Percentiles rank a stretch among this genome's conserved stretches.
phyloP scores from a whole-genome alignment of 2,329 filamentous ascomycete genomes.

The Biscogniauxia mediterranea region DNA sequence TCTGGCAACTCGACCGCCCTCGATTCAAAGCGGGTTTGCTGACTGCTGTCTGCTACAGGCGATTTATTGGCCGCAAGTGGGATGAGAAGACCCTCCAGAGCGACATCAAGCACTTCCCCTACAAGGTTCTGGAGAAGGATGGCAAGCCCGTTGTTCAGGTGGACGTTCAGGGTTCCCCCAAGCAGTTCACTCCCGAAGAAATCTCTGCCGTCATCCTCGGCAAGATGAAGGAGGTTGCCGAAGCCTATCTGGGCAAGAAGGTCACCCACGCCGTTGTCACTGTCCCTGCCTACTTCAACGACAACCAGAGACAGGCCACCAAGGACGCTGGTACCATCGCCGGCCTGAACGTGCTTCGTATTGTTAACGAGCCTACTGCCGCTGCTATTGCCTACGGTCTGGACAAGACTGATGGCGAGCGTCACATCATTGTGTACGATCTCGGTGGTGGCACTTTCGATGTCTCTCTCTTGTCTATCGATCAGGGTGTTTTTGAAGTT shows the following conservation, averaged over 20 bases:
- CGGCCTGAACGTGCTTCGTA: slow-evolving; percentile 91
- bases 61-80: slow-evolving; percentile 82
- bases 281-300: slow-evolving; percentile 97
- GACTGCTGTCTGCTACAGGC: slow-evolving; percentile 48
- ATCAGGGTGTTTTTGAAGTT: slow-evolving; percentile 92
- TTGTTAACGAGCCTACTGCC: slow-evolving; percentile 95
- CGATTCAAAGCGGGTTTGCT: slow-evolving; percentile 22
- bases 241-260: slow-evolving; percentile 77
- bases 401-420: slow-evolving; percentile 79
- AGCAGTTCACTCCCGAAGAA: slow-evolving; percentile 78
- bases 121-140: slow-evolving; percentile 86
- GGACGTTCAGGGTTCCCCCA: slow-evolving; percentile 61
- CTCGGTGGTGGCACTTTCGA: slow-evolving; percentile 93
- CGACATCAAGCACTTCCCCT: slow-evolving; percentile 98
- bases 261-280: slow-evolving; percentile 88
- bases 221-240: slow-evolving; percentile 83
- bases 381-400: slow-evolving; percentile 93
- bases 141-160: slow-evolving; percentile 86
- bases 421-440: slow-evolving; percentile 91
- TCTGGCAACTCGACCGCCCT: no score
- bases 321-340: slow-evolving; percentile 93
- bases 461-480: slow-evolving; percentile 89
- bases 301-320: slow-evolving; percentile 94
- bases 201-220: slow-evolving; percentile 77
- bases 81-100: slow-evolving; percentile 82